Evolutionary conservation across 1,284 basidiomycete genomes (phyloP), one percentile per base, ranked within the genome.

Genomic region (Afroboletus lepidellus): DNA sequence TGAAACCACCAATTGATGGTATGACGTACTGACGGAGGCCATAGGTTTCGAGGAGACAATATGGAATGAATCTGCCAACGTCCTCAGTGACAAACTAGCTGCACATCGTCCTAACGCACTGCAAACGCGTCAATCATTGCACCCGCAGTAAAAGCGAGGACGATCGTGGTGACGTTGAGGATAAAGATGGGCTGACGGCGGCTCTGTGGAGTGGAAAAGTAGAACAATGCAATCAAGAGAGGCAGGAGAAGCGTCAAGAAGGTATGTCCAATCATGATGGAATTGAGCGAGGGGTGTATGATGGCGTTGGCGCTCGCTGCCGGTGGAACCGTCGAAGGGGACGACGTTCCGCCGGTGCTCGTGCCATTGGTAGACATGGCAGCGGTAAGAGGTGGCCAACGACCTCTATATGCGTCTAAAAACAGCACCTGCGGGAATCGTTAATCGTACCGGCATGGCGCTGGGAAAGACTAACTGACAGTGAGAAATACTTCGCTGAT

Each of bases 181-280:
- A 63, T 57, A 32, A 71, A 69, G 32, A 69, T 67, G 0, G 60
- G 62, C 3, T 55, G 52, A 3, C 55, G 42, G 13, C 69, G 63
- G 16, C 59, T 54, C 25, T 50, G 52, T 0, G 62, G 51, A 1
- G 64, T 67, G 6, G 70, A 71, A n/a, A 66, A 61, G 29, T 66
- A 59, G 42, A 72, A 62, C 25, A 69, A 38, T 25, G 66, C 59
- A 8, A 69, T 54, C 5, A 69, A 37, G 41, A 69, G 67, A 29
- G 67, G 64, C 0, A 72, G 20, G 2, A 71, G 58, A 12, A 71
- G 60, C 5, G 59, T 59, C 37, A 57, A 46, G 39, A 66, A 69
- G 1, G 67, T 66, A 33, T 66, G 66, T 5, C 45, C 55, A 8
- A 67, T 63, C 55, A 66, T 55, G 41, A 65, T 33, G 13, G 59